Base-by-base conservation (phyloP, 805 yeast genomes). In the Starmerella bombicola region DNA sequence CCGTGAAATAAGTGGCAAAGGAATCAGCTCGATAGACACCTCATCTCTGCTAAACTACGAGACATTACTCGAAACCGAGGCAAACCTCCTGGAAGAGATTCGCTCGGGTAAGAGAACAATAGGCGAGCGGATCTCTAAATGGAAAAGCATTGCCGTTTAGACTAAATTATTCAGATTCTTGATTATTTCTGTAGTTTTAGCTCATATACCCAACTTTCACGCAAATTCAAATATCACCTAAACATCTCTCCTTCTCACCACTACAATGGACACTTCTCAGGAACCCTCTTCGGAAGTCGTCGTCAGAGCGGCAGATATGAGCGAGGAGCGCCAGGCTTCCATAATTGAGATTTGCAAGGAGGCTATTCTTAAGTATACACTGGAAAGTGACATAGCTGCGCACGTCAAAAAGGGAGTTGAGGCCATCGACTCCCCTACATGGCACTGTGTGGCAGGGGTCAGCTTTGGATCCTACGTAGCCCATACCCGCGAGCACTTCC, bases 391-490 rank as follows among this genome's bases (percentile, higher is more conserved):
- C 42, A 64, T 73, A 26, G 80, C 80, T 18, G 68, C 76, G 3
- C 67, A 57, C 42, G 62, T 74, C 37, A 74, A 75, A 56, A 72
- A 72, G 52, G 77, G 69, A 45, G 61, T 74, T 53, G 80, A 74
- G 51, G 63, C 65, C 25, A 56, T 65, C 34, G 73, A 65, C 49
- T 76, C 78, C 1, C 67, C 72, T 20, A 65, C 77, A 7, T 74
- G 80, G 80, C 80, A 74, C 54, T 74, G 74, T 23, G 66, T 74
- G 37, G 80, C 73, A 23, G 80, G 80, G 18, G 60, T 64, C 48
- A 68, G 73, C 39, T 74, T 74, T 54, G 80, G 80, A 12, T 66
- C 74, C 35, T 73, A 69, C 52, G 80, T 74, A 19, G 72, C 80
- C 28, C 80, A 74, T 49, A 71, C 71, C 51, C 71, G 62, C 55